Evolutionary conservation across 371 early-diverging fungal genomes (phyloP).

Genomic region (Syncephalastrum racemosum): DNA sequence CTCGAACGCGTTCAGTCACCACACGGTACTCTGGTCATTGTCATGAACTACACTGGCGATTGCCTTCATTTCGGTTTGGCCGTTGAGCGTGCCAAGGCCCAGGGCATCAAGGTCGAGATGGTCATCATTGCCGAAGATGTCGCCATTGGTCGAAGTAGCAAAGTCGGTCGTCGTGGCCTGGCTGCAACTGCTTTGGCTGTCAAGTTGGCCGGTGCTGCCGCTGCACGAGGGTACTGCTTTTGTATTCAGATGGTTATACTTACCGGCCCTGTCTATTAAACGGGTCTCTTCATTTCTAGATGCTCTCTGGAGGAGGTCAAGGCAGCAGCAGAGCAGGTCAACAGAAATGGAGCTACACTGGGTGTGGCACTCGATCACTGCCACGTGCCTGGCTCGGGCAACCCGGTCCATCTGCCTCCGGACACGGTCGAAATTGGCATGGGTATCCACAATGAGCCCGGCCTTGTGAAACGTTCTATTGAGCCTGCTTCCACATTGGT

Average conservation of each 20-base stretch:
- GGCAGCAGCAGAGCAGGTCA: conserved; percentile 50
- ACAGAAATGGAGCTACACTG: conserved; percentile 66
- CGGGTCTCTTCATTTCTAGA: conserved; percentile 19
- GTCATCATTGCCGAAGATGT: conserved; percentile 83
- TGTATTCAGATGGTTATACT: not conserved
- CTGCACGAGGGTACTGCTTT: conserved; percentile 49
- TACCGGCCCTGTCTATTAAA: not conserved
- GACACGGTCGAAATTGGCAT: conserved; percentile 73
- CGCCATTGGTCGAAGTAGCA: conserved; percentile 62
- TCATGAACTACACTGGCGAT: conserved; percentile 88
- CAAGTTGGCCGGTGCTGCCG: conserved; percentile 75
- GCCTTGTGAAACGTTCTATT: conserved; percentile 52
- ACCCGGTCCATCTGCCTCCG: conserved; percentile 20
- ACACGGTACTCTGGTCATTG: conserved; percentile 72
- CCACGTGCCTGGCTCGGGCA: conserved; percentile 65
- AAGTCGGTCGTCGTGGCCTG: conserved; percentile 80
- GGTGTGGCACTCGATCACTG: conserved; percentile 77
- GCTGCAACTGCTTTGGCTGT: conserved; percentile 78
- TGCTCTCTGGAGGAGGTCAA: conserved; percentile 59
- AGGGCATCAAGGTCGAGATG: conserved; percentile 65
- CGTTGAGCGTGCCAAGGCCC: conserved; percentile 74
- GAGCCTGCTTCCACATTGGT: conserved; percentile 55
- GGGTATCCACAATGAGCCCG: conserved; percentile 80
- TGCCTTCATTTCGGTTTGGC: conserved; percentile 80
- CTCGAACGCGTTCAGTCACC: conserved; percentile 62